Conservation (phyloP, 225 moss, liverwort and hornwort species). For the Marchantia paleacea region DNA sequence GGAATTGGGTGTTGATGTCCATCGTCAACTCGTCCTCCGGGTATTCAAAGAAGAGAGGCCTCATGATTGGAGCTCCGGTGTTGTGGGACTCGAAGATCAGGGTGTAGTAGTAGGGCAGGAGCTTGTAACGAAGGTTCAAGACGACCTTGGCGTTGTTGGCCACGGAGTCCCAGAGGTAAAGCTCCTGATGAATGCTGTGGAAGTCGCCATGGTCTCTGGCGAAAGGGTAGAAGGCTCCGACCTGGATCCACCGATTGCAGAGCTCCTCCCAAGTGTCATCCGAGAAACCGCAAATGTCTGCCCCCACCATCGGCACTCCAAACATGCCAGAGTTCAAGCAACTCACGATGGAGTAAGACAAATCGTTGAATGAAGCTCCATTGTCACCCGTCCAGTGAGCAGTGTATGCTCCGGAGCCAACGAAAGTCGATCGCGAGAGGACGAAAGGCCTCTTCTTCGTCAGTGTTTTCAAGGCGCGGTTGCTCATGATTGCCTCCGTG, state of each 20-base stretch:
- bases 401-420: constrained; percentile 69
- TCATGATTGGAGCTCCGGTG: constrained; percentile 60
- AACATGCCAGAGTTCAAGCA: constrained; percentile 58
- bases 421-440: constrained; percentile 65
- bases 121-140: constrained; percentile 56
- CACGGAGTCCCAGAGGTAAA: constrained; percentile 58
- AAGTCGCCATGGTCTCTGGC: constrained; percentile 56
- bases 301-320: constrained; percentile 81
- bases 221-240: constrained; percentile 77
- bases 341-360: constrained; percentile 55
- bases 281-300: constrained; percentile 76
- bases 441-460: constrained; percentile 63
- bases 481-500: constrained; percentile 58
- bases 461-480: constrained; percentile 48
- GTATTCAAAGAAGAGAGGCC: constrained; percentile 74
- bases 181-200: constrained; percentile 38
- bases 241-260: constrained; percentile 73
- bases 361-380: constrained; percentile 67
- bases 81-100: constrained; percentile 62
- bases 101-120: constrained; percentile 74
- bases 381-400: constrained; percentile 96
- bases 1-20: constrained; percentile 54
- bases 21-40: constrained; percentile 37
- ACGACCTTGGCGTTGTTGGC: constrained; percentile 46
- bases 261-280: constrained; percentile 49